phyloP scores from a whole-genome alignment of 2,329 filamentous ascomycete species.

The Trichothecium roseum region DNA sequence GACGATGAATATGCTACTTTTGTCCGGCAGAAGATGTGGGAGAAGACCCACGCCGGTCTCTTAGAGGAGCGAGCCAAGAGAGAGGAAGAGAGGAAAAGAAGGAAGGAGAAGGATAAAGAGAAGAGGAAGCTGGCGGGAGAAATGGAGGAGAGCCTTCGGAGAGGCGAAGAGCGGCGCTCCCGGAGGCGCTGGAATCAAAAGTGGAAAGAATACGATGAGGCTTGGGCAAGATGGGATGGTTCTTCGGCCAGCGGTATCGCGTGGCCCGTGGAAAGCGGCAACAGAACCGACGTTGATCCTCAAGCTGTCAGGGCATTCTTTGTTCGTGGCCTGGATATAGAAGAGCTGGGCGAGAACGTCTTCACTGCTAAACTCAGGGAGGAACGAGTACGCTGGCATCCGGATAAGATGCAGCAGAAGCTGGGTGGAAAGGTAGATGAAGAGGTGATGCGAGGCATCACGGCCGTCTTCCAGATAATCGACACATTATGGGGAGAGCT shows the following conservation, averaged over 20 bases:
- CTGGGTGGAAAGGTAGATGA: slow-evolving; percentile 65
- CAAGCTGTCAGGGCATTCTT: slow-evolving; percentile 62
- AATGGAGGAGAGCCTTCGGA: slow-evolving; percentile 58
- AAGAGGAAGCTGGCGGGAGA: slow-evolving; percentile 45
- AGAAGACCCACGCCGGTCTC: slow-evolving; percentile 79
- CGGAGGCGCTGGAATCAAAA: slow-evolving; percentile 42
- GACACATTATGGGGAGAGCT: slow-evolving; percentile 68
- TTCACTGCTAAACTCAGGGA: slow-evolving; percentile 54
- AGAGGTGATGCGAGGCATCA: slow-evolving; percentile 66
- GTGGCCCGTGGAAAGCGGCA: slow-evolving; percentile 64
- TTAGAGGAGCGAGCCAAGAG: slow-evolving; percentile 62
- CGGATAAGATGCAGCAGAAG: slow-evolving; percentile 91
- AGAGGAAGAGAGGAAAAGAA: slow-evolving; percentile 35
- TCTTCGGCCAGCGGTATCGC: slow-evolving; percentile 29
- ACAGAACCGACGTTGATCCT: slow-evolving; percentile 41
- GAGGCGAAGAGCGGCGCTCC: slow-evolving; percentile 53
- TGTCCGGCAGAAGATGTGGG: slow-evolving; percentile 88
- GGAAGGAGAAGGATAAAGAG: slow-evolving; percentile 35
- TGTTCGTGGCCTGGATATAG: slow-evolving; percentile 31
- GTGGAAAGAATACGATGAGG: slow-evolving; percentile 54
- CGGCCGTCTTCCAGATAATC: slow-evolving; percentile 82
- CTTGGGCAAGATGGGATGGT: slow-evolving; percentile 51
- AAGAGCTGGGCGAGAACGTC: slow-evolving; percentile 31
- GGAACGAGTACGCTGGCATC: slow-evolving; percentile 91
- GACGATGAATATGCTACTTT: slow-evolving; percentile 87